Conservation (phyloP, 257 asterid genomes). For the Gentiana straminea region DNA sequence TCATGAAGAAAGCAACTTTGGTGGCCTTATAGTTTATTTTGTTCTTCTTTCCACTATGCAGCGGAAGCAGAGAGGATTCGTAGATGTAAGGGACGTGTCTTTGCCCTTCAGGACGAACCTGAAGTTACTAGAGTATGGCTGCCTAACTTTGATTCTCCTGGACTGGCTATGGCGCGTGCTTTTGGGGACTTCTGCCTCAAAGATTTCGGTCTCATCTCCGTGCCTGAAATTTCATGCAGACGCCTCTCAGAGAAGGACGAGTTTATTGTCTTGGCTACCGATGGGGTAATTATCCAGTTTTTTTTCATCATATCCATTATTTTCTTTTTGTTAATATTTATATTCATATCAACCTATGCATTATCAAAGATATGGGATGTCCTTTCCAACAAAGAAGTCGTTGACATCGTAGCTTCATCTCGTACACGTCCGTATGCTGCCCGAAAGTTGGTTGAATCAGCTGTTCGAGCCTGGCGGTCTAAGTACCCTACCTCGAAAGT, state of each 20-base stretch:
- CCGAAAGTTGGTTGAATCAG: constrained; percentile 51
- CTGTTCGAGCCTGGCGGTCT: constrained; percentile 61
- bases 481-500: constrained; percentile 78
- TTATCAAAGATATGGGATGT: constrained; percentile 74
- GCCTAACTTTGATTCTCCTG: constrained; percentile 56
- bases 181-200: constrained; percentile 77
- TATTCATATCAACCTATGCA: too few relatives aligned
- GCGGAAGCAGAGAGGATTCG: constrained; percentile 60
- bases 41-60: constrained; percentile 12
- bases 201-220: constrained; percentile 62
- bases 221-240: constrained; percentile 49
- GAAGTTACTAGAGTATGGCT: constrained; percentile 69
- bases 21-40: too few relatives aligned
- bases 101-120: constrained; percentile 60
- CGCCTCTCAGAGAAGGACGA: constrained; percentile 48
- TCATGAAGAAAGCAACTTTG: too few relatives aligned
- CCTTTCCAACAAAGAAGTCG: constrained; percentile 73
- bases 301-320: not conserved
- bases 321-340: too few relatives aligned
- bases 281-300: constrained; percentile 38
- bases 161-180: constrained; percentile 79
- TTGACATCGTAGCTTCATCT: constrained; percentile 47
- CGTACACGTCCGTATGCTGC: constrained; percentile 48
- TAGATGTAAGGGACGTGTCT: constrained; percentile 61
- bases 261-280: constrained; percentile 56